Base-by-base conservation (phyloP, 1,284 basidiomycete species). In the Ganoderma meredithae region DNA sequence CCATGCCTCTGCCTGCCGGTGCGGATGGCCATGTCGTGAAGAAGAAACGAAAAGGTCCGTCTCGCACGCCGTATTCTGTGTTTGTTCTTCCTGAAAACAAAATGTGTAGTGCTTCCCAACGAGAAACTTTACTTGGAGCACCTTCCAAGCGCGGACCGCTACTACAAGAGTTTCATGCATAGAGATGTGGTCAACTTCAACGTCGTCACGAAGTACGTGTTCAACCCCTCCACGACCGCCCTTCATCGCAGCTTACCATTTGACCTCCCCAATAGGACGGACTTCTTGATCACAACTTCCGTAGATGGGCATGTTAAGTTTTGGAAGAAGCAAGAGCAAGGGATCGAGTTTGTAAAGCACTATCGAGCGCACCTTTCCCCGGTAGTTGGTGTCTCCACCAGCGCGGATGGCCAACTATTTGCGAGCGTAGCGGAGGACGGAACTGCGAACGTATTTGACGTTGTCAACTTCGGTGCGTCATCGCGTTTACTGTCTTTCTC, bases 141-240 rank as follows among this genome's bases (percentile, higher is more conserved):
- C 79, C 84, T 99, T 36, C 98, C 98, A 1, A 90, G 90, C 75
- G 90, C 96, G 62, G 95, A 98, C 77, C 90, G 98, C 73, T 99
- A 99, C 82, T 93, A 91, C 83, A 96, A 97, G 83, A 97, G 95
- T 69, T 98, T 99, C 82, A 99, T 99, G 98, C 98, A 99, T 81
- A 85, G 97, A 63, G 97, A 99, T 75, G 88, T 91, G 22, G 86
- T 99, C 73, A 97, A 95, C 78, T 97, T 94, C 76, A 91, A 91
- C 62, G 88, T 92, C 25, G 89, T 95, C 74, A 97, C 96, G 19
- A 92, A 88, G 94, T 96, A 67, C 69, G 88, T 79, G 4, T 3
- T 9, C 55, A 19, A 27, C 17, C 22, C 40, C 39, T 59, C 44
- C 62, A 17, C 40, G 22, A 8, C 15, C 27, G 0, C 39, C 31